Base-by-base conservation (phyloP, 108 stramenopile genomes). In the Cyclotella cryptica region DNA sequence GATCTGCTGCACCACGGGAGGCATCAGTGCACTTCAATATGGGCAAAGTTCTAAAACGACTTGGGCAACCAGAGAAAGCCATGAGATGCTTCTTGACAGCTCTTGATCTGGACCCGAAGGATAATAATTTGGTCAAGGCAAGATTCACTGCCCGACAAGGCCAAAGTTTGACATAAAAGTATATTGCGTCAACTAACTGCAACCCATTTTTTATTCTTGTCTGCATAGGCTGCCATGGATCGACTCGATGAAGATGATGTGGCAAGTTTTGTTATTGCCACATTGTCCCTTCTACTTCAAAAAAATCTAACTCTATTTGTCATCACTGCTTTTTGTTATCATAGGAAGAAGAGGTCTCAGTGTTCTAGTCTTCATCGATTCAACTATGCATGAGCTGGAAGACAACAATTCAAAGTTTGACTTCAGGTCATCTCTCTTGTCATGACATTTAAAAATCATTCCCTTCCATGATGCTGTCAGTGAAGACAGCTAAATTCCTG, bases 91-190 rank as follows among this genome's bases (percentile, higher is more conserved):
- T 99, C 75, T 88, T 97, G 69, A 93, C 89, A 21, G 98, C 98
- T 10, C 85, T 98, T 47, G 98, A 99, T 84, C 84, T 99, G 24
- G 97, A 98, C 69, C 97, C 95, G 15, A 99, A 99, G 81, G 98
- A 95, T 71, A 94, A 89, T 65, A 97, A 97, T 74, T 76, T 97
- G 46, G 97, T 98, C 71, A 98, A 97, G 67, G 84, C 45, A 14
- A 45, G 55, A 0, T 1, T 63, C 41, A 58, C 35, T 35, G 35
- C 6, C 35, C 4, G 6, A 35, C 6, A 35, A 5, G 35, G 35
- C 35, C 35, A 35, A 6, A 35, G 35, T 35, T 35, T 35, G 2
- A 6, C 35, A 35, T 35, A 6, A 2, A 35, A 35, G 35, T 35
- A 35, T 35, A 5, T 5, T 35, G 35, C 6, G 4, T 35, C 6